Percentiles rank a stretch among this genome's conserved stretches.
These are phyloP conservation scores for Pisolithus marmoratus DNA, from an alignment of 768 basidiomycete species.

Conservation along the genomic window DNA sequence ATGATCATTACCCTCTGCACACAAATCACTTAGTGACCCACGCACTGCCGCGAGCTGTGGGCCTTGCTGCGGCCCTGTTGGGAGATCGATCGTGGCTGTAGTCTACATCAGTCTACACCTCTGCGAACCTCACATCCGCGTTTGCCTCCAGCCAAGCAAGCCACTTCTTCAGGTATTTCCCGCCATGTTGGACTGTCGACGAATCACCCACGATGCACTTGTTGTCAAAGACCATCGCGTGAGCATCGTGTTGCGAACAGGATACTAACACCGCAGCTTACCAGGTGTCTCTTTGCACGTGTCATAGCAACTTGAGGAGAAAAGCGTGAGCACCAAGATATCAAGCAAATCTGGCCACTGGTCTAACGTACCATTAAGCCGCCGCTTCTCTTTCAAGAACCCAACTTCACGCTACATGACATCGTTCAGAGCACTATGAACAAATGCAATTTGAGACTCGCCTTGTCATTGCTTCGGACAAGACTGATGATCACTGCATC, in stretches of 20 bases:
- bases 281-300: conserved; percentile 80
- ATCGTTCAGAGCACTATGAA: conserved; percentile 1
- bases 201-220: conserved; percentile 95
- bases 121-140: conserved; percentile 87
- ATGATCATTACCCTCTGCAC: no score
- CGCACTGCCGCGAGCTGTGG: no score
- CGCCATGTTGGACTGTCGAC: conserved; percentile 81
- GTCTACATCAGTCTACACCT: conserved; percentile 25
- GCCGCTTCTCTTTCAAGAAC: conserved; percentile 87
- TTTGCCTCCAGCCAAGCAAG: conserved; percentile 84
- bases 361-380: conserved; percentile 67
- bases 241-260: background rate
- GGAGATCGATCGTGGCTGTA: no score
- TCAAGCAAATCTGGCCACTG: background rate
- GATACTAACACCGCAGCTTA: conserved; percentile 32
- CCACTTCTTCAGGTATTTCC: conserved; percentile 84
- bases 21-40: no score
- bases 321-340: background rate
- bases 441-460: conserved; percentile 22
- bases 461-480: conserved; percentile 87
- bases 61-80: no score
- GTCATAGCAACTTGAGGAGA: conserved; percentile 78
- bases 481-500: conserved; percentile 91
- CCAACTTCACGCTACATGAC: conserved; percentile 73
- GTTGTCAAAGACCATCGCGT: background rate